phyloP scores from a whole-genome alignment of 2,329 filamentous ascomycete species.

The Fusarium torreyae region DNA sequence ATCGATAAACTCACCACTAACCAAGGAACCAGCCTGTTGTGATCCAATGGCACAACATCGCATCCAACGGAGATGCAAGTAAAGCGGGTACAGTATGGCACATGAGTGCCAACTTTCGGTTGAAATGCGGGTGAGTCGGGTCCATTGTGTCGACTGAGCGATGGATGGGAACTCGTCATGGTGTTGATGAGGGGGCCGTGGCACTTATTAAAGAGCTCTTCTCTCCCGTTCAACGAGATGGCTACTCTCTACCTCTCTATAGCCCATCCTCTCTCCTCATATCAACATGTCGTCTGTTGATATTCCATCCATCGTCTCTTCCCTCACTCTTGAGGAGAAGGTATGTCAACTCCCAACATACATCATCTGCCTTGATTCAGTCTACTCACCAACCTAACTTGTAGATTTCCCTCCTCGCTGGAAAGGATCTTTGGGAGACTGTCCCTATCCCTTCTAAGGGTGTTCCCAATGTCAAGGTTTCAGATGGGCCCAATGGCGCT shows the following conservation, averaged over 20 bases:
- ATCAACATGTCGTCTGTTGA: conserved; percentile 48
- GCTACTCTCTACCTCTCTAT: conserved; percentile 14
- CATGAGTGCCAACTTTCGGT: conserved; percentile 39
- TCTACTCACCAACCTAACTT: conserved; percentile 1
- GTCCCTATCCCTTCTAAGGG: conserved; percentile 46
- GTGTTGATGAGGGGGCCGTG: conserved; percentile 20
- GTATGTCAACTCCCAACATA: conserved; percentile 28
- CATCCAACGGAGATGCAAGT: conserved; percentile 25
- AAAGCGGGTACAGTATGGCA: conserved; percentile 43
- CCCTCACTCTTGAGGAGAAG: conserved; percentile 53
- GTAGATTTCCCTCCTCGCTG: conserved; percentile 47
- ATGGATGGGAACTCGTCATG: conserved; percentile 22
- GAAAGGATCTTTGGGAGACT: conserved; percentile 49
- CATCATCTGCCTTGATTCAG: background rate
- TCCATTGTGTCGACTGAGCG: conserved; percentile 15
- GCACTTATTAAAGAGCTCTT: conserved; percentile 39
- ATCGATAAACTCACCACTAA: conserved; percentile 15
- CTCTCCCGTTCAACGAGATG: conserved; percentile 32
- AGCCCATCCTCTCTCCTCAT: conserved; percentile 12
- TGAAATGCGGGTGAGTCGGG: conserved; percentile 39
- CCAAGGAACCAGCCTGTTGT: conserved; percentile 29
- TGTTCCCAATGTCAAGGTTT: conserved; percentile 45
- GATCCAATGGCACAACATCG: conserved; percentile 44
- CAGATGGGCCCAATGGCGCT: conserved; percentile 50
- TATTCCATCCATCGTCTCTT: conserved; percentile 49